phyloP scores from a whole-genome alignment of 2,329 filamentous ascomycete genomes.

The Microcyclospora pomicola region DNA sequence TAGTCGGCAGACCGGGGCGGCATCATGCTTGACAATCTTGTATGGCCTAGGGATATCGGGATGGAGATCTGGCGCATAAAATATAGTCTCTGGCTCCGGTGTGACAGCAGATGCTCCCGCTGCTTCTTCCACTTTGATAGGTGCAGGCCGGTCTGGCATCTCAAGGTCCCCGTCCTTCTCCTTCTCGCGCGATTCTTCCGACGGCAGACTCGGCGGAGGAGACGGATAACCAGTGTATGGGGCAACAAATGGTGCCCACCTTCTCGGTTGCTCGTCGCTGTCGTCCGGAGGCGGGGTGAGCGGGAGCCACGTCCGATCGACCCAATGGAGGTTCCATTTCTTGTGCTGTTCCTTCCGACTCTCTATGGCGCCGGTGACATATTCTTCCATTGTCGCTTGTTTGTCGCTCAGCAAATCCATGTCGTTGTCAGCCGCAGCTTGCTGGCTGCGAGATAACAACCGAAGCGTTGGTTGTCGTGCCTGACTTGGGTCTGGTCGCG shows the following conservation, averaged over 20 bases:
- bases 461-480: constrained; percentile 45
- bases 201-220: constrained; percentile 33
- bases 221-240: constrained; percentile 26
- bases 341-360: constrained; percentile 76
- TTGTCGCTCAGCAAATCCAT: constrained; percentile 64
- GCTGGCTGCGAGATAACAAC: constrained; percentile 46
- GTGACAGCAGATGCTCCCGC: constrained; percentile 10
- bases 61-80: constrained; percentile 11
- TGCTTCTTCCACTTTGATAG: neutral
- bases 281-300: constrained; percentile 62
- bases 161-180: constrained; percentile 26
- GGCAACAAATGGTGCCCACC: constrained; percentile 16
- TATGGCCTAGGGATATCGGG: constrained; percentile 6
- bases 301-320: constrained; percentile 76
- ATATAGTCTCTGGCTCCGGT: constrained; percentile 13
- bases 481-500: constrained; percentile 43
- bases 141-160: constrained; percentile 16
- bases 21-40: constrained; percentile 5
- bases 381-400: constrained; percentile 65
- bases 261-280: constrained; percentile 11
- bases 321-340: constrained; percentile 80
- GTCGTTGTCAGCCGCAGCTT: constrained; percentile 62
- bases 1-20: constrained; percentile 57
- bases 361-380: constrained; percentile 70
- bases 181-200: constrained; percentile 23